Percentiles rank a stretch among this genome's conserved stretches.
Evolutionary conservation across 352 stramenopile species (phyloP).

Genomic region (Phytophthora tentaculata): DNA sequence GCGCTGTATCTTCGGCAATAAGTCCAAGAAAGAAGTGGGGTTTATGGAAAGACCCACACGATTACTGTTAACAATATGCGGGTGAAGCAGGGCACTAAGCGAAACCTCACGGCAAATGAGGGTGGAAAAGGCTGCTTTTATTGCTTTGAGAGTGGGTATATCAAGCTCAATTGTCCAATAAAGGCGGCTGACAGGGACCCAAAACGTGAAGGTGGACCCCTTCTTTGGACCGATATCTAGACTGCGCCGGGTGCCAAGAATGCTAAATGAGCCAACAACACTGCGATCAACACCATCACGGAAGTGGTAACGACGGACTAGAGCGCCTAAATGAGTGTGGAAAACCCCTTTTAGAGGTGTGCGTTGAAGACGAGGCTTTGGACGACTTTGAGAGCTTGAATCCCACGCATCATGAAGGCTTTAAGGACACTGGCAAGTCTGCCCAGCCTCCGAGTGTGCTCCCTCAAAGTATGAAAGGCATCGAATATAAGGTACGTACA

Average conservation of each 20-base stretch:
- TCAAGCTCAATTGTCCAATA: slow-evolving; percentile 10
- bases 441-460: too few species aligned
- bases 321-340: not conserved
- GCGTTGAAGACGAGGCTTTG: too few species aligned
- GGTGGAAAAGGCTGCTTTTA: too few species aligned
- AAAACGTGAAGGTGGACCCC: slow-evolving; percentile 1
- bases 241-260: slow-evolving; percentile 12
- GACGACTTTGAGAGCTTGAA: too few species aligned
- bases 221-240: slow-evolving; percentile 10
- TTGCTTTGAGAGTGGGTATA: slow-evolving; percentile 7
- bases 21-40: slow-evolving; percentile 22
- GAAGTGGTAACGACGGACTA: not conserved
- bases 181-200: not conserved
- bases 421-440: too few species aligned
- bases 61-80: too few species aligned
- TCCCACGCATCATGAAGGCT: too few species aligned
- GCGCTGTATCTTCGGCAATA: slow-evolving; percentile 16
- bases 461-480: too few species aligned
- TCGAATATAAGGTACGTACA: too few species aligned
- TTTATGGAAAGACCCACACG: too few species aligned
- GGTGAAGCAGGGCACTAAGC: too few species aligned
- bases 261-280: not conserved
- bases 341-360: not conserved
- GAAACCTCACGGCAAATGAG: too few species aligned
- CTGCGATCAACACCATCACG: slow-evolving; percentile 17